These are phyloP conservation scores for Plasmodium coatneyi DNA, from an alignment of 169 alveolate genomes.

Conservation along the genomic window DNA sequence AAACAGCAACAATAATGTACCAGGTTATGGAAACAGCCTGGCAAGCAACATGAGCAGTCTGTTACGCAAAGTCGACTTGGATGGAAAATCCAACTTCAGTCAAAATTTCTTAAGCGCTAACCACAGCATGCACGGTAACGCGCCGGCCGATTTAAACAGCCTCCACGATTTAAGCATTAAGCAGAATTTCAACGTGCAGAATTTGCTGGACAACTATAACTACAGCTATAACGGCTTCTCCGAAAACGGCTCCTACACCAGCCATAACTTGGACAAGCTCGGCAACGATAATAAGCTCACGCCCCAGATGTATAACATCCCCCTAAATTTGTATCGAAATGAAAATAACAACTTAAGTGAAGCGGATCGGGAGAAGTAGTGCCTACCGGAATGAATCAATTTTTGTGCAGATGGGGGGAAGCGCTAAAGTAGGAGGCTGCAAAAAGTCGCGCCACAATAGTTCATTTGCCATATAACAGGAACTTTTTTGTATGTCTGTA, in stretches of 20 bases:
- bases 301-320: not conserved
- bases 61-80: not conserved
- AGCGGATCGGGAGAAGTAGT: not conserved
- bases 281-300: not conserved
- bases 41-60: not conserved
- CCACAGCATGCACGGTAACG: not conserved
- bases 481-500: not conserved
- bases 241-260: slow-evolving; percentile 2
- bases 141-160: not conserved
- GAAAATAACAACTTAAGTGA: slow-evolving; percentile 14
- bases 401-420: not conserved
- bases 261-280: not conserved
- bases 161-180: slow-evolving; percentile 29
- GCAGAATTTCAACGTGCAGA: slow-evolving; percentile 64
- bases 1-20: not conserved
- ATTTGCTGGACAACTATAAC: slow-evolving; percentile 60
- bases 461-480: not conserved
- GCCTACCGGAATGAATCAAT: not conserved
- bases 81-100: not conserved
- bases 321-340: slow-evolving; percentile 46
- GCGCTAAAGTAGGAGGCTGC: not conserved
- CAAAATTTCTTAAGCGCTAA: not conserved
- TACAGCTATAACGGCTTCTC: slow-evolving; percentile 23
- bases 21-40: slow-evolving; percentile 8
- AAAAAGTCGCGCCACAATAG: not conserved